A percentile compares a stretch with the other conserved stretches of the same genome.
Conservation (phyloP, 805 yeast genomes). For the Yamadazyma scolyti region DNA sequence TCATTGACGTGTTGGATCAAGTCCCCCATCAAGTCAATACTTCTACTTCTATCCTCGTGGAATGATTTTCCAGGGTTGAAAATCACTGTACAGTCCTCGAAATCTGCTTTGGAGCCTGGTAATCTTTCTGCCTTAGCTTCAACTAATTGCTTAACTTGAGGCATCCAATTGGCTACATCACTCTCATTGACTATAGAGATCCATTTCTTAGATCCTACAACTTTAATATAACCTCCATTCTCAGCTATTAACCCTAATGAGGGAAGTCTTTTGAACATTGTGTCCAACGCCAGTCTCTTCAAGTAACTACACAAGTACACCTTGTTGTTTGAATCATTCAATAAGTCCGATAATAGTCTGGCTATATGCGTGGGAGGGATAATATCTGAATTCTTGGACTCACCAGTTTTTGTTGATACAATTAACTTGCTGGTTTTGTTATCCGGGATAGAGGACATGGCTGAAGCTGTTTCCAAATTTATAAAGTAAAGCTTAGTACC, state of each 20-base stretch:
- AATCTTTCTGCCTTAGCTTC: constrained; percentile 66
- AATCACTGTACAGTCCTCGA: constrained; percentile 72
- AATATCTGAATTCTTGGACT: constrained; percentile 18
- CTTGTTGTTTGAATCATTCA: constrained; percentile 53
- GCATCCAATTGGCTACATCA: constrained; percentile 53
- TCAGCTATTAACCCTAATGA: constrained; percentile 85
- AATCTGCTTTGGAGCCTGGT: constrained; percentile 71
- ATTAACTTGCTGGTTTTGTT: constrained; percentile 2
- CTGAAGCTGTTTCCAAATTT: constrained; percentile 22
- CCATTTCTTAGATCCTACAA: constrained; percentile 55
- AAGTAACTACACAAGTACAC: constrained; percentile 72
- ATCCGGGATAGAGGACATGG: constrained; percentile 12
- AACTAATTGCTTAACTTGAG: constrained; percentile 51
- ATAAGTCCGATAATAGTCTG: constrained; percentile 55
- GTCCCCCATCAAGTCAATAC: constrained; percentile 72
- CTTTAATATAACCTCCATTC: constrained; percentile 75
- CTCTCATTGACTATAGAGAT: constrained; percentile 52
- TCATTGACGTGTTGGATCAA: constrained; percentile 82
- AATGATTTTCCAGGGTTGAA: constrained; percentile 71
- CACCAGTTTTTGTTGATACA: constrained; percentile 5
- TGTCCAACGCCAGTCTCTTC: constrained; percentile 60
- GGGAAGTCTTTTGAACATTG: constrained; percentile 62
- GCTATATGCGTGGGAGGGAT: constrained; percentile 63
- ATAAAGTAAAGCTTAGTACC: constrained; percentile 37
- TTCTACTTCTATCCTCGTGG: constrained; percentile 59